phyloP scores from a whole-genome alignment of 2,329 filamentous ascomycete genomes.

The Sporothrix pseudoabietina region DNA sequence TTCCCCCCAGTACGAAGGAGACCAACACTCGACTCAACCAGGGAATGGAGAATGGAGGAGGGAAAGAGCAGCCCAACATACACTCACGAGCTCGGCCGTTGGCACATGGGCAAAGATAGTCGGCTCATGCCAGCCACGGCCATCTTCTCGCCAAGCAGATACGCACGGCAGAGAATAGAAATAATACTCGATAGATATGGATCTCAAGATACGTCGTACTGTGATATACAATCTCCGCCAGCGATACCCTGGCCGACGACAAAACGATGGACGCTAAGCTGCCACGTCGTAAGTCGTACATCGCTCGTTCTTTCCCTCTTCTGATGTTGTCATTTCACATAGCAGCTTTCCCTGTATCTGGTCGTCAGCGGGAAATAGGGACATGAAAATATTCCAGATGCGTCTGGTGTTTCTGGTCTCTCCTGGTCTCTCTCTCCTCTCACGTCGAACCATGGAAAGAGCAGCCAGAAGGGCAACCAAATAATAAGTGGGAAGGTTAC shows the following conservation, averaged over 20 bases:
- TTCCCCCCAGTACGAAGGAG: not conserved
- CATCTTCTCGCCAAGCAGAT: not conserved
- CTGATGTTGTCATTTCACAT: not conserved
- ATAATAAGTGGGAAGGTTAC: constrained; percentile 2
- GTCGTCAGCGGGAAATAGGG: not conserved
- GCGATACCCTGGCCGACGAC: not conserved
- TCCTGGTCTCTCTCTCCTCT: not conserved
- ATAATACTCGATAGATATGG: not conserved
- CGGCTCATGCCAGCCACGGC: not conserved
- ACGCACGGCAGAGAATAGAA: not conserved
- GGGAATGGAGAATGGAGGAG: not conserved
- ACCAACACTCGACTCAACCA: not conserved
- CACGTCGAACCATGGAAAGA: not conserved
- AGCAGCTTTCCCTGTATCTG: not conserved
- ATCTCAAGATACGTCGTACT: not conserved
- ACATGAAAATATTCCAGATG: not conserved
- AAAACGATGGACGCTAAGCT: not conserved
- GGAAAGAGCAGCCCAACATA: not conserved
- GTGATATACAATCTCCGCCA: not conserved
- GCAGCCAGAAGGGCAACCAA: not conserved
- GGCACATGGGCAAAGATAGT: constrained; percentile 12
- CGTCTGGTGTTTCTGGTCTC: not conserved
- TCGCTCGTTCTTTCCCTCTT: constrained; percentile 8
- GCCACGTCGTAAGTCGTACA: not conserved
- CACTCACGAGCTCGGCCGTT: not conserved